phyloP scores from a whole-genome alignment of 2,329 filamentous ascomycete species.

The Alternaria atra region DNA sequence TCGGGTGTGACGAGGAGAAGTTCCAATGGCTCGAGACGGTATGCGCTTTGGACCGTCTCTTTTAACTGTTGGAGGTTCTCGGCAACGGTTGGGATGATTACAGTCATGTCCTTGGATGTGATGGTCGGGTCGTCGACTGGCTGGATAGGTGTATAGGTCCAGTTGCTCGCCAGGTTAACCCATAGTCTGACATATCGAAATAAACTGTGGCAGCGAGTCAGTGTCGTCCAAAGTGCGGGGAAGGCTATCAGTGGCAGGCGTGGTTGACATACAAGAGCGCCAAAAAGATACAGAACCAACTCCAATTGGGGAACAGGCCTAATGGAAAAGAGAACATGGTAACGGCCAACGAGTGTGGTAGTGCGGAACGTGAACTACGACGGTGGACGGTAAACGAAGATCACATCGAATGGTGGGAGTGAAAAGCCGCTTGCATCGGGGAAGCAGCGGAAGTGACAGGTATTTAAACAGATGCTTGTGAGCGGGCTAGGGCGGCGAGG shows the following conservation, averaged over 20 bases:
- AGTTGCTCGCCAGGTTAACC: conserved; percentile 79
- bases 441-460: conserved; percentile 50
- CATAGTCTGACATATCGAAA: conserved; percentile 88
- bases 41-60: conserved; percentile 79
- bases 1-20: conserved; percentile 88
- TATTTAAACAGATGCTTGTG: conserved; percentile 53
- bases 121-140: conserved; percentile 83
- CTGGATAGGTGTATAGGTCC: conserved; percentile 84
- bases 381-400: conserved; percentile 48
- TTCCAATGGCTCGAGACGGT: conserved; percentile 73
- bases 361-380: conserved; percentile 46
- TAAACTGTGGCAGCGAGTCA: conserved; percentile 64
- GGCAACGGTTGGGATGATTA: conserved; percentile 92
- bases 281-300: conserved; percentile 51
- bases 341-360: conserved; percentile 50
- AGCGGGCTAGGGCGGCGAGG: conserved; percentile 49
- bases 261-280: conserved; percentile 46
- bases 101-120: conserved; percentile 84
- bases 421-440: conserved; percentile 51
- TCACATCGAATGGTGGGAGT: conserved; percentile 52
- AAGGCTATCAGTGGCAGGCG: conserved; percentile 8
- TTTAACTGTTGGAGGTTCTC: conserved; percentile 84
- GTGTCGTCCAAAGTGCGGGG: conserved; percentile 20
- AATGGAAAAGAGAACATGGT: conserved; percentile 52
- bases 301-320: conserved; percentile 50